Conservation (phyloP, 805 yeast genomes). For the Cyberlindnera euphorbiae region DNA sequence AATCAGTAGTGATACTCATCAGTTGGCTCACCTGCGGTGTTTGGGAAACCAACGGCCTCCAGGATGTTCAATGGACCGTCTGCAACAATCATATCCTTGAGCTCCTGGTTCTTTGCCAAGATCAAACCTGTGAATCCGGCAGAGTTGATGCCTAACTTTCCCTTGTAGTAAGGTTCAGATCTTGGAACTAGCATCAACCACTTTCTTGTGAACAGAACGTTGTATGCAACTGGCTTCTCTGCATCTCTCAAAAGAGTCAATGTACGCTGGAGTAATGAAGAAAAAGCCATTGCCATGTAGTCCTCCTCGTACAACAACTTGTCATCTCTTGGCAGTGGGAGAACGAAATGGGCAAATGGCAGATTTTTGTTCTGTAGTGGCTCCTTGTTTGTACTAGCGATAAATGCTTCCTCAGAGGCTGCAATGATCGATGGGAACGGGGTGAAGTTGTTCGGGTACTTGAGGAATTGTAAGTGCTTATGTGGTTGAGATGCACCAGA, state of each 20-base stretch:
- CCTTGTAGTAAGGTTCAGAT: slow-evolving; percentile 44
- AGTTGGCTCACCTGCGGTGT: slow-evolving; percentile 49
- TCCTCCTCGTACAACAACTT: slow-evolving; percentile 44
- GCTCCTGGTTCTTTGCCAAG: slow-evolving; percentile 63
- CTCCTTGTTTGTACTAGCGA: slow-evolving; percentile 50
- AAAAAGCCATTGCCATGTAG: slow-evolving; percentile 60
- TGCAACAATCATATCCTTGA: slow-evolving; percentile 40
- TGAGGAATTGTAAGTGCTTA: slow-evolving; percentile 84
- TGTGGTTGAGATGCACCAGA: slow-evolving; percentile 96
- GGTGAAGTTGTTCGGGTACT: slow-evolving; percentile 54
- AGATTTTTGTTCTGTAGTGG: slow-evolving; percentile 59
- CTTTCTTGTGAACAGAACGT: slow-evolving; percentile 71
- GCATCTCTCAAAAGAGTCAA: slow-evolving; percentile 61
- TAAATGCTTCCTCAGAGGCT: slow-evolving; percentile 40
- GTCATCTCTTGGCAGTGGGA: slow-evolving; percentile 48
- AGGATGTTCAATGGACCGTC: slow-evolving; percentile 49
- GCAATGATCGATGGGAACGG: slow-evolving; percentile 54
- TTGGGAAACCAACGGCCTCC: slow-evolving; percentile 61
- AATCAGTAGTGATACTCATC: slow-evolving; percentile 57
- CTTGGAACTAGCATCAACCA: slow-evolving; percentile 92
- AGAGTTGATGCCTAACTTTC: slow-evolving; percentile 59
- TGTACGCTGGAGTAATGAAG: slow-evolving; percentile 65
- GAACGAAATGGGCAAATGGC: slow-evolving; percentile 78
- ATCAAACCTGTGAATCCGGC: slow-evolving; percentile 78
- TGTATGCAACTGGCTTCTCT: slow-evolving; percentile 56